Conservation (phyloP, 345 rosid genomes). For the Euphorbia lathyris region DNA sequence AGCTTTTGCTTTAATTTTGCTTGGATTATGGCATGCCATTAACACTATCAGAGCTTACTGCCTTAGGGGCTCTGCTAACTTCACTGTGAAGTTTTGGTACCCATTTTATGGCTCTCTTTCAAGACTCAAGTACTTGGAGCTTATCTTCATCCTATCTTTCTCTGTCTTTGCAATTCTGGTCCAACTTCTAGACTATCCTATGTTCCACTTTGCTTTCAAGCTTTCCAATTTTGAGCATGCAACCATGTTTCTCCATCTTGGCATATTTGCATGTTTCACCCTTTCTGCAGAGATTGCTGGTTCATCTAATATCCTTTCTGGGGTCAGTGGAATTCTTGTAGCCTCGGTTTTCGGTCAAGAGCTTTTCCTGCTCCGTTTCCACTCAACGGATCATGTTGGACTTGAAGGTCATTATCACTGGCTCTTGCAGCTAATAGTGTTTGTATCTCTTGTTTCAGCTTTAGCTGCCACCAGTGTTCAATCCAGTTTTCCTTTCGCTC, state of each 20-base stretch:
- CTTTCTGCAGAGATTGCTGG: conserved; percentile 52
- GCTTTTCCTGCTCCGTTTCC: conserved; percentile 83
- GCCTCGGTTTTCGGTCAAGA: conserved; percentile 72
- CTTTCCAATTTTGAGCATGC: conserved; percentile 81
- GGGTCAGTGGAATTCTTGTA: conserved; percentile 54
- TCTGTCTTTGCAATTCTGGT: conserved; percentile 52
- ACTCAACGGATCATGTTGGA: conserved; percentile 77
- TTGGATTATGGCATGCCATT: conserved; percentile 79
- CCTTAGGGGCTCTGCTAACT: conserved; percentile 47
- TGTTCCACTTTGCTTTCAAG: conserved; percentile 43
- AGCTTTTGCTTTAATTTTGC: conserved; percentile 60
- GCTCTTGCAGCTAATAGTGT: conserved; percentile 76
- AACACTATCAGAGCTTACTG: conserved; percentile 62
- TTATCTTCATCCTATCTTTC: conserved; percentile 48
- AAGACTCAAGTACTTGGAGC: conserved; percentile 54
- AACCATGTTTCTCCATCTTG: conserved; percentile 79
- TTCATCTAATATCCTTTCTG: conserved; percentile 44
- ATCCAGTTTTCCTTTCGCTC: conserved; percentile 48
- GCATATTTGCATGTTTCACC: conserved; percentile 61
- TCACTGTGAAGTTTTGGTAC: conserved; percentile 52
- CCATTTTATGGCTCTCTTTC: conserved; percentile 40
- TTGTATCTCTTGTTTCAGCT: conserved; percentile 53
- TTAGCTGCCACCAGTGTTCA: conserved; percentile 48
- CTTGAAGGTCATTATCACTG: conserved; percentile 91
- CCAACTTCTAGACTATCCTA: conserved; percentile 59